Conservation (phyloP, 2,329 filamentous ascomycete genomes). For the Colletotrichum caudatum region DNA sequence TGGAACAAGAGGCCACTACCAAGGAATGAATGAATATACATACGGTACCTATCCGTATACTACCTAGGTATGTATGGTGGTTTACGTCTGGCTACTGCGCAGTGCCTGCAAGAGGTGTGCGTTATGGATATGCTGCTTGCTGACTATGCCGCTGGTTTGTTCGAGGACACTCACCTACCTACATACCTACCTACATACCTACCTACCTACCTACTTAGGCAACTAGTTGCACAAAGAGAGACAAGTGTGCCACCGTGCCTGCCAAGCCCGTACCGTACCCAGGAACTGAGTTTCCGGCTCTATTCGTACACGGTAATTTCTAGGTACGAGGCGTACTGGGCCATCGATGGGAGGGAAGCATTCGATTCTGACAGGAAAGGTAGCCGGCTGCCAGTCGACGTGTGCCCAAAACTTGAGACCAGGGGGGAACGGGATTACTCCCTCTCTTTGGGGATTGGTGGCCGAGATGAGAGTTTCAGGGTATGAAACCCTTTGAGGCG, state of each 20-base stretch:
- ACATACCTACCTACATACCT: no score
- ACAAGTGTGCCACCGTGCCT: not conserved
- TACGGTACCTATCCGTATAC: no score
- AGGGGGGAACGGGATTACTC: not conserved
- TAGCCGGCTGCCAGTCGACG: not conserved
- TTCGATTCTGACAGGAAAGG: slow-evolving; percentile 19
- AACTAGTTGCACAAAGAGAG: no score
- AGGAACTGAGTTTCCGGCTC: not conserved
- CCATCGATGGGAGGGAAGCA: slow-evolving; percentile 32
- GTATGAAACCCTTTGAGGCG: slow-evolving; percentile 38
- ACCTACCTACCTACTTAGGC: no score
- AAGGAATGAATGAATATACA: not conserved
- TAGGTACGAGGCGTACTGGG: not conserved
- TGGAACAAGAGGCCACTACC: not conserved
- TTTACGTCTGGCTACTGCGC: not conserved
- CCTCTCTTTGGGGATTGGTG: slow-evolving; percentile 23
- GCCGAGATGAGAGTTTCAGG: slow-evolving; percentile 42
- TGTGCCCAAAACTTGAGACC: not conserved
- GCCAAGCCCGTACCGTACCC: not conserved
- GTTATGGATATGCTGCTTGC: no score
- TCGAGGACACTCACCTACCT: no score
- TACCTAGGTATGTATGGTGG: not conserved
- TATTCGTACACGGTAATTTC: not conserved
- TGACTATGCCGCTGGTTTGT: no score
- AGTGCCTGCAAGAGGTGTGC: no score